Percentiles rank a stretch among this genome's conserved stretches.
Conservation (phyloP, 495 filamentous ascomycete species). For the Thozetella sp. region DNA sequence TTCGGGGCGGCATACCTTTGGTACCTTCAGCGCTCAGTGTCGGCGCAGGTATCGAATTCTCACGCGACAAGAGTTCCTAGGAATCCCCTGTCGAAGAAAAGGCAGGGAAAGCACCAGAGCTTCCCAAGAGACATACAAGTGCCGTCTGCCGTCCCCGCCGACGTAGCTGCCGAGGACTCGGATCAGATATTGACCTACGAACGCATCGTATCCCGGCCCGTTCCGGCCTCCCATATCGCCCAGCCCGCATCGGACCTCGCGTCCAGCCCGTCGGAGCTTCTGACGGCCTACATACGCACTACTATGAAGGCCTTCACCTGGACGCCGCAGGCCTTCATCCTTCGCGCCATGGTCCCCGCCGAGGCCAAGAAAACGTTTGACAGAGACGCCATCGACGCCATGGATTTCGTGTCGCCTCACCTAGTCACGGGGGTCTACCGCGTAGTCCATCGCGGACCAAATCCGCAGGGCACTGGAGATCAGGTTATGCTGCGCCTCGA, state of each 20-base stretch:
- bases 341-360: background rate
- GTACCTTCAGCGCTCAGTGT: background rate
- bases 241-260: background rate
- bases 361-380: slow-evolving; percentile 1
- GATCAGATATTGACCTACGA: background rate
- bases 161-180: background rate
- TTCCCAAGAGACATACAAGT: background rate
- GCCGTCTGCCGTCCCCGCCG: background rate
- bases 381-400: background rate
- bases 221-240: background rate
- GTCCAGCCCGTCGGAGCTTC: background rate
- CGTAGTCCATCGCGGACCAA: background rate
- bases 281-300: background rate
- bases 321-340: background rate
- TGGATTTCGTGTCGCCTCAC: background rate
- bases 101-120: background rate
- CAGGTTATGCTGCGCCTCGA: background rate
- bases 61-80: background rate
- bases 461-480: background rate
- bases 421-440: background rate
- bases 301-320: slow-evolving; percentile 1
- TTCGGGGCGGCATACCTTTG: background rate
- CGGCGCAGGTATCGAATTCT: background rate
- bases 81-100: too few relatives aligned
- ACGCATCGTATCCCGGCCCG: background rate